Percentiles rank a stretch among this genome's conserved stretches.
phyloP scores from a whole-genome alignment of 2,329 filamentous ascomycete species.

The Microdochium paspali region DNA sequence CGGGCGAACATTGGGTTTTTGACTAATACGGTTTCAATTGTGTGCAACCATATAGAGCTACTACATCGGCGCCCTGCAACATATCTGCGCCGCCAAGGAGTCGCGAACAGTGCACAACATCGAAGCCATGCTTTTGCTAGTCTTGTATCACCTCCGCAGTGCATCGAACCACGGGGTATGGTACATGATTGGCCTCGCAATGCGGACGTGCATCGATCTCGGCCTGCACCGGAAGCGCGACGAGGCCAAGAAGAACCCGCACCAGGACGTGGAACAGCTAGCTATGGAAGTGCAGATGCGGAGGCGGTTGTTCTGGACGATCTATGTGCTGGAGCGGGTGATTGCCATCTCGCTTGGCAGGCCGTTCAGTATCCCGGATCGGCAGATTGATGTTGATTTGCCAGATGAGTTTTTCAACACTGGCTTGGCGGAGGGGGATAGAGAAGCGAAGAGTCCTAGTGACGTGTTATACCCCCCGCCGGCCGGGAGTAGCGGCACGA shows the following conservation, averaged over 20 bases:
- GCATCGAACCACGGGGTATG: constrained; percentile 40
- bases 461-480: too few relatives aligned
- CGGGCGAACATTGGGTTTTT: too few relatives aligned
- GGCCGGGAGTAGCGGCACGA: too few relatives aligned
- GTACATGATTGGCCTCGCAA: constrained; percentile 44
- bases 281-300: constrained; percentile 32
- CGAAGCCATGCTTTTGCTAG: constrained; percentile 39
- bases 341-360: constrained; percentile 40
- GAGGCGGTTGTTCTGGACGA: constrained; percentile 39
- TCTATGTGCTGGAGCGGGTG: constrained; percentile 38
- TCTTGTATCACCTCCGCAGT: constrained; percentile 40
- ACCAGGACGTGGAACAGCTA: too few relatives aligned
- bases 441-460: constrained; percentile 5
- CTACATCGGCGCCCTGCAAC: constrained; percentile 37
- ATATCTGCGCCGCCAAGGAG: constrained; percentile 36
- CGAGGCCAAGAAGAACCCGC: constrained; percentile 22
- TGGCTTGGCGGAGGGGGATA: too few relatives aligned
- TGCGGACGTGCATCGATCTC: constrained; percentile 42
- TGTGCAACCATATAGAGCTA: constrained; percentile 25
- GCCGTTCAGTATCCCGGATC: constrained; percentile 38
- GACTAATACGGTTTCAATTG: too few relatives aligned
- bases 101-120: constrained; percentile 39
- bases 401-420: constrained; percentile 23
- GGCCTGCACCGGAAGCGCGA: constrained; percentile 38
- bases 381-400: constrained; percentile 38